Percentiles rank a stretch among this genome's conserved stretches.
Conservation (phyloP, 495 filamentous ascomycete genomes). For the Cudoniella acicularis region DNA sequence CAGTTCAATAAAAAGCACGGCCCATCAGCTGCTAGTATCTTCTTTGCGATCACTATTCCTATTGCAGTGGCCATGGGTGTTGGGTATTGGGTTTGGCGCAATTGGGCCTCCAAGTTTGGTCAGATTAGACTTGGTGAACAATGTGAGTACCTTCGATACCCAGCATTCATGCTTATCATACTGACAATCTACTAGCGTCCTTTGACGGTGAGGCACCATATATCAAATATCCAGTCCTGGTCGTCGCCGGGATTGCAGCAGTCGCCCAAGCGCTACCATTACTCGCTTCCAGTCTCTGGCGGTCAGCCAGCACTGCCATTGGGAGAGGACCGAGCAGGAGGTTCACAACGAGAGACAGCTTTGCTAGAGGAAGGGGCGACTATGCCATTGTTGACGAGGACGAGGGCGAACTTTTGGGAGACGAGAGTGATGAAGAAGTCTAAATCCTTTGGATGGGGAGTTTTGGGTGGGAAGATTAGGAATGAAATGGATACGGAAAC, state of each 20-base stretch:
- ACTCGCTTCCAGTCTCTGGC: slow-evolving; percentile 62
- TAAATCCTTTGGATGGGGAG: too few species aligned
- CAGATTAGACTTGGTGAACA: slow-evolving; percentile 78
- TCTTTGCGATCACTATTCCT: slow-evolving; percentile 78
- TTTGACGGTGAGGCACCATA: slow-evolving; percentile 64
- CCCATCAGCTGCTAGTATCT: slow-evolving; percentile 69
- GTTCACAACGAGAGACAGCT: slow-evolving; percentile 80
- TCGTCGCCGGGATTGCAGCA: slow-evolving; percentile 72
- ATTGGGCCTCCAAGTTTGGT: slow-evolving; percentile 88
- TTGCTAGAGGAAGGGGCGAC: slow-evolving; percentile 77
- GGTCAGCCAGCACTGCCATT: slow-evolving; percentile 46
- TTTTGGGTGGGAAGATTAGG: background rate
- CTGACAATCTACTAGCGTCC: slow-evolving; percentile 27
- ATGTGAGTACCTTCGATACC: slow-evolving; percentile 21
- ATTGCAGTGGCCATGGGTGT: slow-evolving; percentile 61
- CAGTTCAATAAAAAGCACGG: slow-evolving; percentile 72
- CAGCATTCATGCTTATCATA: background rate
- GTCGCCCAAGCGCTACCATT: slow-evolving; percentile 72
- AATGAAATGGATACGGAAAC: too few species aligned
- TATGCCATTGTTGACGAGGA: slow-evolving; percentile 87
- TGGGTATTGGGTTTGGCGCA: slow-evolving; percentile 82
- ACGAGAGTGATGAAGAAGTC: slow-evolving; percentile 89
- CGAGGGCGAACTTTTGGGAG: slow-evolving; percentile 87
- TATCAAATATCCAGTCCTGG: slow-evolving; percentile 74
- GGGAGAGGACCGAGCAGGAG: slow-evolving; percentile 52